Percentiles rank a stretch among this genome's conserved stretches.
Evolutionary conservation across 2,329 filamentous ascomycete species (phyloP).

Genomic region (Talaromyces sp.): DNA sequence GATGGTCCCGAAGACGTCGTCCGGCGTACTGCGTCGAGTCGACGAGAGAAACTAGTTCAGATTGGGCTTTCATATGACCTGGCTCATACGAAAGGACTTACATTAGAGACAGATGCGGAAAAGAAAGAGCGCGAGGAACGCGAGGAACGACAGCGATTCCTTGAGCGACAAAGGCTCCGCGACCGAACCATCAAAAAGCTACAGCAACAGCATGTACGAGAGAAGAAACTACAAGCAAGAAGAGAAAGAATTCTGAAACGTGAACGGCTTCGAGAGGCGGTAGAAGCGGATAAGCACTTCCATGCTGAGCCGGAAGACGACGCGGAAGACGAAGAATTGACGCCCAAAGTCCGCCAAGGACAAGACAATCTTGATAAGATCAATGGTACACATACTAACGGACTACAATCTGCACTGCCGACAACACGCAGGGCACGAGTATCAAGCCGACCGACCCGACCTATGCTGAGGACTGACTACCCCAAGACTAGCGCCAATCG

Average conservation of each 20-base stretch:
- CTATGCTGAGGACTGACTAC: constrained; percentile 28
- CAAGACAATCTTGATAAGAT: background rate
- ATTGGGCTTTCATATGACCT: constrained; percentile 47
- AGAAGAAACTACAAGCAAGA: constrained; percentile 35
- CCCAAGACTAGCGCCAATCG: constrained; percentile 18
- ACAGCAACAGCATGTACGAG: constrained; percentile 41
- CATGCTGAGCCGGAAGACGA: constrained; percentile 3
- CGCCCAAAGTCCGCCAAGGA: background rate
- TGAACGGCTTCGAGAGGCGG: constrained; percentile 16
- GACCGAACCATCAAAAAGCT: constrained; percentile 38
- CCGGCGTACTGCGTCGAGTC: constrained; percentile 57
- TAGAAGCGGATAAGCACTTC: background rate
- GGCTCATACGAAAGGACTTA: constrained; percentile 44
- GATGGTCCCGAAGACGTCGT: constrained; percentile 65
- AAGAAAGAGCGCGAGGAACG: constrained; percentile 35
- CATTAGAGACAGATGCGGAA: constrained; percentile 35
- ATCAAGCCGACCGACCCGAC: constrained; percentile 21
- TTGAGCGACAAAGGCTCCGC: constrained; percentile 36
- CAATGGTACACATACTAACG: background rate
- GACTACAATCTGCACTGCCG: background rate
- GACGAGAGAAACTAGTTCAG: constrained; percentile 65
- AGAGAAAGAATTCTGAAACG: constrained; percentile 31
- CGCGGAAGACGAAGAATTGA: background rate
- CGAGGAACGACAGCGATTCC: constrained; percentile 32
- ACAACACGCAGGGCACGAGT: constrained; percentile 1